Evolutionary conservation across 768 basidiomycete species (phyloP), one percentile per base, ranked within the genome.

Genomic region (Boletus reticulatus): DNA sequence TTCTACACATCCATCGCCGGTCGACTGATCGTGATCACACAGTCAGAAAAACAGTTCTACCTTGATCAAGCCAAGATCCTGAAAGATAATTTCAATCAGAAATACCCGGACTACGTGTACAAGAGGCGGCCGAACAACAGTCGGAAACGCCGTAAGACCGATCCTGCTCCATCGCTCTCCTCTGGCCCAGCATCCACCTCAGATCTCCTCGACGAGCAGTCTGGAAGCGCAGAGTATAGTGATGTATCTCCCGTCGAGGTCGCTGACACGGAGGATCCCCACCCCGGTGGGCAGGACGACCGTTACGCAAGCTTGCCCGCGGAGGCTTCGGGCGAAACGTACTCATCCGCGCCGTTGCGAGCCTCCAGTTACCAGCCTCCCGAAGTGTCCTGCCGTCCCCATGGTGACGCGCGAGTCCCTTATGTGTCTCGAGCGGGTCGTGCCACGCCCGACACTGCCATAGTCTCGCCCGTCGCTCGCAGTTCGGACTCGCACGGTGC

Each of bases 71-170:
- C 92, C 11, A 92, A 92, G 71, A 80, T 84, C 57, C 74, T 94
- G 52, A 94, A 94, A 71, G 92, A 94, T 61, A 84, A 76, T 51
- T 94, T 94, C 77, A 93, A 93, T 71, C 73, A 80, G 22, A 88
- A 84, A 67, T 93, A 92, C 71, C 92, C 92, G 16, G 90, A 92
- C 78, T 94, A 94, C 62, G 90, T 94, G 43, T 94, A 94, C 76
- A 83, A 86, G 64, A 84, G 92, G 50, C 80, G 92, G 48, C 92
- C 92, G 27, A 94, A 94, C 75, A 92, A 94, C 68, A 88, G 88
- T 52, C 84, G 92, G 63, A 88, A 84, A 66, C 81, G 78, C 65
- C 76, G 81, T 54, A 77, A 73, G 56, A 54, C 72, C 0, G 80
- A 80, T 52, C 55, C 66, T 27, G 55, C 66, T 11, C 53, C 63